phyloP scores from a whole-genome alignment of 352 stramenopile genomes.

The Globisporangium barbulae region DNA sequence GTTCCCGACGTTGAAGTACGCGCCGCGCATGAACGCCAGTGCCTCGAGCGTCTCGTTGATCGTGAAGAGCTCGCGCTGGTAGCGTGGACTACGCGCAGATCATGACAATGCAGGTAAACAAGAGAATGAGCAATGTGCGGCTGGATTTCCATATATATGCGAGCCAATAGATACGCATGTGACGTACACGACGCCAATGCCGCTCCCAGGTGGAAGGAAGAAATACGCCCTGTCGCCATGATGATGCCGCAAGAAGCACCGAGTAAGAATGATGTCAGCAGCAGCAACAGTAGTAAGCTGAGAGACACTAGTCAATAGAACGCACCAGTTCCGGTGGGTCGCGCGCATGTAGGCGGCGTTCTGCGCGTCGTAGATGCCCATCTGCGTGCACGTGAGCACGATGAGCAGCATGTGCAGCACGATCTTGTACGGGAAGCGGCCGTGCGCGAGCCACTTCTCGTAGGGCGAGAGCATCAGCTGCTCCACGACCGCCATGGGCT shows the following conservation, averaged over 20 bases:
- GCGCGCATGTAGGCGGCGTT: constrained; percentile 85
- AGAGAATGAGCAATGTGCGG: not conserved
- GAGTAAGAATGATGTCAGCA: not conserved
- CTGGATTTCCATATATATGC: not conserved
- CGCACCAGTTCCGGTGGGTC: constrained; percentile 77
- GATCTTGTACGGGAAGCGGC: constrained; percentile 85
- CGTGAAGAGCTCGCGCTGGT: constrained; percentile 66
- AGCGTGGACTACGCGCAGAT: constrained; percentile 32
- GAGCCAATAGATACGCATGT: not conserved
- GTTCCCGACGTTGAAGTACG: constrained; percentile 75
- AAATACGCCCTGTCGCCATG: constrained; percentile 61
- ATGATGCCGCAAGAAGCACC: not conserved
- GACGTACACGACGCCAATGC: constrained; percentile 53
- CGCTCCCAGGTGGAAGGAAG: constrained; percentile 58
- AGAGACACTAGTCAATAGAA: not conserved
- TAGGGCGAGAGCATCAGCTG: constrained; percentile 71
- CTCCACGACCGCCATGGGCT: constrained; percentile 45
- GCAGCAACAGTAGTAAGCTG: not conserved
- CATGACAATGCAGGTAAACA: not conserved
- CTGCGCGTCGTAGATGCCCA: constrained; percentile 74
- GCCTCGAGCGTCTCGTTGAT: constrained; percentile 69
- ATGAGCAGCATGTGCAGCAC: constrained; percentile 74
- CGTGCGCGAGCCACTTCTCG: constrained; percentile 70
- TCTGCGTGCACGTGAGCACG: constrained; percentile 63
- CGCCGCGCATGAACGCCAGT: constrained; percentile 61